phyloP scores from a whole-genome alignment of 805 yeast genomes.

The Candida fluviatilis region DNA sequence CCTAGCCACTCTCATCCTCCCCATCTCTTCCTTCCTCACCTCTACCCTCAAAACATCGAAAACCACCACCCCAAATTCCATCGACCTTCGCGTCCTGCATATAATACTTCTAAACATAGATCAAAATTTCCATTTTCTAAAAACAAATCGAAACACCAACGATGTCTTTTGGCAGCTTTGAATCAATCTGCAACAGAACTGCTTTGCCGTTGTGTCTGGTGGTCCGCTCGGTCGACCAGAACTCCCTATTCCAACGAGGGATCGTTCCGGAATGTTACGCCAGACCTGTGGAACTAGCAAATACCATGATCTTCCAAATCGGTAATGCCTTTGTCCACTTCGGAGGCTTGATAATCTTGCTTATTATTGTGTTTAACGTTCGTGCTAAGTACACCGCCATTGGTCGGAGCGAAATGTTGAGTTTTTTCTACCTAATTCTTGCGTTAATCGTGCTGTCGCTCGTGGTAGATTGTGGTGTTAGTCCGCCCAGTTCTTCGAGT shows the following conservation, averaged over 20 bases:
- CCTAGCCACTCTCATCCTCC: no score
- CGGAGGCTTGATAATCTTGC: constrained; percentile 59
- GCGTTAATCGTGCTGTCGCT: constrained; percentile 60
- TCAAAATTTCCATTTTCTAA: no score
- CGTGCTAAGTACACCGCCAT: constrained; percentile 90
- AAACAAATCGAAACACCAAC: no score
- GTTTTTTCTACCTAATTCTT: constrained; percentile 59
- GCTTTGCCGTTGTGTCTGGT: constrained; percentile 81
- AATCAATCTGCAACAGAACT: constrained; percentile 56
- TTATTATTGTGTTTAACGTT: constrained; percentile 72
- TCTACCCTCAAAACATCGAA: no score
- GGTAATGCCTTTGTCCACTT: constrained; percentile 87
- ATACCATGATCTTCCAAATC: constrained; percentile 83
- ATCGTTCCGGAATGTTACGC: constrained; percentile 79
- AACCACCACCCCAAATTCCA: no score
- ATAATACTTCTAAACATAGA: no score
- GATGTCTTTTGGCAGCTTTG: constrained; percentile 69
- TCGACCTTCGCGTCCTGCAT: no score
- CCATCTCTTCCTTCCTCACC: no score
- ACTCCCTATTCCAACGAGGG: constrained; percentile 45
- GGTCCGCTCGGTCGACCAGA: constrained; percentile 47
- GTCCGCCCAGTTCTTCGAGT: constrained; percentile 75
- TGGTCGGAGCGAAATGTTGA: constrained; percentile 82
- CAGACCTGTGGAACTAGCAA: constrained; percentile 80
- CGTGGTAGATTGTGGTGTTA: constrained; percentile 87